Conservation (phyloP, 495 filamentous ascomycete genomes). For the Massariosphaeria phaeospora region DNA sequence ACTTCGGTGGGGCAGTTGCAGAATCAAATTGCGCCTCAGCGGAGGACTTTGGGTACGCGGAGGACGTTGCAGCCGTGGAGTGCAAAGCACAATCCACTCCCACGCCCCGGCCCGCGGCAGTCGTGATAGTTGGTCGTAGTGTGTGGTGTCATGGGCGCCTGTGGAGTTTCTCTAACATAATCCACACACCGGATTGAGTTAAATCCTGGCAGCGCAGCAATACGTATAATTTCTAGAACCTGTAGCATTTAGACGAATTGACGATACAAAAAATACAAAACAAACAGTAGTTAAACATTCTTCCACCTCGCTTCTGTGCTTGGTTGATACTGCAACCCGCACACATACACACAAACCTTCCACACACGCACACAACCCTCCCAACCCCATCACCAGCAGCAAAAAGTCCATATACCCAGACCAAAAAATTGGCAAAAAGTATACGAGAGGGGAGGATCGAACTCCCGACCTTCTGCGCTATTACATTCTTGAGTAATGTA, state of each 20-base stretch:
- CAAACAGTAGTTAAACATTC: too few species aligned
- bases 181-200: too few species aligned
- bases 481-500: conserved; percentile 23
- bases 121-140: conserved; percentile 1
- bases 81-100: conserved; percentile 20
- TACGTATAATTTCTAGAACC: too few species aligned
- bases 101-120: conserved; percentile 16
- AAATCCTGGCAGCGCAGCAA: too few species aligned
- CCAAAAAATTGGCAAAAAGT: conserved; percentile 17
- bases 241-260: too few species aligned
- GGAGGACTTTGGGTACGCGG: conserved; percentile 55
- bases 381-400: not conserved
- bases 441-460: conserved; percentile 34
- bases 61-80: conserved; percentile 52
- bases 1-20: conserved; percentile 48
- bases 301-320: too few species aligned
- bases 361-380: not conserved
- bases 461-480: conserved; percentile 34
- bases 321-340: too few species aligned
- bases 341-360: too few species aligned
- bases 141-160: too few species aligned
- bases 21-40: conserved; percentile 35
- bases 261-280: too few species aligned
- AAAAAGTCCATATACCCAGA: not conserved
- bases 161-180: too few species aligned